These are phyloP conservation scores for Coemansia sp. DNA, from an alignment of 371 early-diverging fungal species.

Conservation along the genomic window DNA sequence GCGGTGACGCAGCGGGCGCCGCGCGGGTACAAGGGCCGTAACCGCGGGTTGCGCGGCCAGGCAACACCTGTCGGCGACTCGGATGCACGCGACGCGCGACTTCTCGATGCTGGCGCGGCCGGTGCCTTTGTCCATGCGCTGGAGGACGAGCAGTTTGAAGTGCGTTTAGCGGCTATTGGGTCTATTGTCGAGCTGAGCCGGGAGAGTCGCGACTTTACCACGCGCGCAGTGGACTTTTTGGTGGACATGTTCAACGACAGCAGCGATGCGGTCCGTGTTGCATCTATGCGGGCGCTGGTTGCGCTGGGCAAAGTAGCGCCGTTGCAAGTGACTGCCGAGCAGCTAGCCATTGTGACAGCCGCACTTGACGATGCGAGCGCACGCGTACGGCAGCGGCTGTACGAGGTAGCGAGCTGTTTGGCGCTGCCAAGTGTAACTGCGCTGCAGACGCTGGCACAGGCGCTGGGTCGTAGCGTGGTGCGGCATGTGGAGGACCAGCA, in stretches of 20 bases:
- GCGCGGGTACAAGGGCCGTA: constrained; percentile 11
- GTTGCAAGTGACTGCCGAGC: constrained; percentile 71
- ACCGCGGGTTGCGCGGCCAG: neutral
- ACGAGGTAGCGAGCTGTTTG: constrained; percentile 23
- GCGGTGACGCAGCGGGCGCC: constrained; percentile 65
- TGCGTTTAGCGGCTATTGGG: constrained; percentile 82
- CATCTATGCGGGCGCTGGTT: constrained; percentile 72
- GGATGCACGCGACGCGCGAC: constrained; percentile 64
- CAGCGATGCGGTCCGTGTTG: constrained; percentile 76
- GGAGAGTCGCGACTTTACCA: constrained; percentile 62
- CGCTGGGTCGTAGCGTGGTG: constrained; percentile 61
- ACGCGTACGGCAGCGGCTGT: constrained; percentile 67
- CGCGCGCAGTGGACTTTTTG: constrained; percentile 69
- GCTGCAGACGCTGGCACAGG: constrained; percentile 52
- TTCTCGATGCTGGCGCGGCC: constrained; percentile 72
- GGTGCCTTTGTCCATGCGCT: constrained; percentile 92
- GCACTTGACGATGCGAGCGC: constrained; percentile 75
- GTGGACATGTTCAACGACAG: constrained; percentile 96
- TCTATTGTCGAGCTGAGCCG: constrained; percentile 75
- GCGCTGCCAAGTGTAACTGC: neutral
- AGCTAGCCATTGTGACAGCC: constrained; percentile 70
- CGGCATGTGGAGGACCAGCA: constrained; percentile 68
- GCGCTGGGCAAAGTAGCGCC: constrained; percentile 63
- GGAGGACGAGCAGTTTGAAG: constrained; percentile 89
- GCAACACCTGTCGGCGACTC: constrained; percentile 65